Evolutionary conservation across 2,329 filamentous ascomycete genomes (phyloP), one percentile per base, ranked within the genome.

Genomic region (Cercospora sesami): DNA sequence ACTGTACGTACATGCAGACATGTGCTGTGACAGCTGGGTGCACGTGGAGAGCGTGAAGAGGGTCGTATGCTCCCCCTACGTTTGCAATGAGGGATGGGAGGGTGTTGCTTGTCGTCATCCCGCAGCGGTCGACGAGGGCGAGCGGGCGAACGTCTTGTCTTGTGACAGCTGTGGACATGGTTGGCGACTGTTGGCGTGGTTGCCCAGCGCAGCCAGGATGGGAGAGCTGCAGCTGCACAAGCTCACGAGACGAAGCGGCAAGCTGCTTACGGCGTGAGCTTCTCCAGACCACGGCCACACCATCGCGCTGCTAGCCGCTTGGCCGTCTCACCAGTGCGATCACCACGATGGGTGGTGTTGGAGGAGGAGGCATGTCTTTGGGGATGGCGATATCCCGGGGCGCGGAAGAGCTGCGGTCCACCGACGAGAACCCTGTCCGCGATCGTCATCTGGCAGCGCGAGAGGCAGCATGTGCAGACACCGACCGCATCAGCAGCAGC

Each of bases 241-340:
- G 60, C 60, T 63, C 60, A 63, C 60, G 60, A 53, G 60, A 63
- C 42, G 39, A 33, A 23, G 36, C 33, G 16, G 36, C 33, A 45
- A 42, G 59, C 59, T 61, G 4, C 10, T 33, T 14, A 6, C 28
- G 16, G 28, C 8, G 23, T 51, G 51, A 30, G 51, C 42, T 48
- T 48, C n/a, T 48, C 42, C 42, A 18, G 45, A 23, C 18, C 45
- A 21, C 18, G 14, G 36, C 36, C 14, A 39, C 36, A 39, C 36
- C 36, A 39, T n/a, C 36, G 5, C 36, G 36, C 36, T 39, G 18
- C 45, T 51, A 23, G 45, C 9, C 21, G 45, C 45, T 51, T 21
- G 45, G 8, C 45, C 45, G 45, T 51, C 45, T 23, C 45, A 51
- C 45, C 45, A 10, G 9, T 12, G 1, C 45, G 21, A 51, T 51